These are phyloP conservation scores for Podospora conica DNA, from an alignment of 495 filamentous ascomycete genomes.

Conservation along the genomic window DNA sequence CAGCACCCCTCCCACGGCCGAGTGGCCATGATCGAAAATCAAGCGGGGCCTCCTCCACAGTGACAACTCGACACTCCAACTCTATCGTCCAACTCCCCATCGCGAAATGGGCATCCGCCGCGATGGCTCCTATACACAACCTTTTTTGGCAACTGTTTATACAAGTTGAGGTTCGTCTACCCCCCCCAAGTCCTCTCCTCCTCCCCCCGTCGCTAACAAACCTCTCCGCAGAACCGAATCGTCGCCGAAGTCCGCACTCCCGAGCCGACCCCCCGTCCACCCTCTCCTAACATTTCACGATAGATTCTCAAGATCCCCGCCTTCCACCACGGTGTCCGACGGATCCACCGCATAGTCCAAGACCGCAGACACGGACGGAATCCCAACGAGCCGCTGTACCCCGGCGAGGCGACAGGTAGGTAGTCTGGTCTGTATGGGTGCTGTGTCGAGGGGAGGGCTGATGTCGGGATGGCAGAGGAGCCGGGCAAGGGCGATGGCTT, in stretches of 20 bases:
- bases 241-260: background rate
- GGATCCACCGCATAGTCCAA: constrained; percentile 35
- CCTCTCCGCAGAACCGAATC: background rate
- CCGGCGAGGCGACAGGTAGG: constrained; percentile 38
- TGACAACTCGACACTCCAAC: background rate
- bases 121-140: background rate
- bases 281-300: background rate
- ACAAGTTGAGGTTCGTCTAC: background rate
- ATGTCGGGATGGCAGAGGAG: constrained; percentile 3
- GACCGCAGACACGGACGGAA: constrained; percentile 35
- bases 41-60: background rate
- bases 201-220: background rate
- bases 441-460: background rate
- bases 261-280: background rate
- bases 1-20: no score
- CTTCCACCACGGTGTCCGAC: constrained; percentile 38
- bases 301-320: background rate
- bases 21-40: no score
- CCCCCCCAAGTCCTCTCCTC: no score
- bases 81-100: background rate
- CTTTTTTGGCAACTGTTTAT: background rate
- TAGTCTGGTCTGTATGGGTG: background rate
- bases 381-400: constrained; percentile 36
- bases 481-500: constrained; percentile 18
- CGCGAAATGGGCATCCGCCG: background rate